phyloP scores from a whole-genome alignment of 202 grass and related monocot genomes.

The Zizania palustris region DNA sequence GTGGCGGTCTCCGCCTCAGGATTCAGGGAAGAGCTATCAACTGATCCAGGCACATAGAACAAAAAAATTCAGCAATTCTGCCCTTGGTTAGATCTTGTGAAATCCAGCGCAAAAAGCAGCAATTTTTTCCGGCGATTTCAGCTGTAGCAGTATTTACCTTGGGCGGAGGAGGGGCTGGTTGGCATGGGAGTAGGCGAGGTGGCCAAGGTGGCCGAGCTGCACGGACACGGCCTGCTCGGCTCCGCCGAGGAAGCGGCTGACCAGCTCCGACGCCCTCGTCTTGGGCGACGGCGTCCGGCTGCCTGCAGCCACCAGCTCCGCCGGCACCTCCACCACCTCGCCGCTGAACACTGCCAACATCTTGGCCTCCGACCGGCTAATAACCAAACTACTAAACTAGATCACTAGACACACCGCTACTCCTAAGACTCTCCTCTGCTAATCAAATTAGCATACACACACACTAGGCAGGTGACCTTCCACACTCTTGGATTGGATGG shows the following conservation, averaged over 20 bases:
- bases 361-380: not conserved
- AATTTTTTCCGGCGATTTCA: no score
- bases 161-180: conserved; percentile 77
- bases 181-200: conserved; percentile 79
- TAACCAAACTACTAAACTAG: not conserved
- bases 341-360: conserved; percentile 97
- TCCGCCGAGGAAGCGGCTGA: conserved; percentile 60
- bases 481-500: conserved; percentile 10
- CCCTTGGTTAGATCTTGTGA: not conserved
- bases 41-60: not conserved
- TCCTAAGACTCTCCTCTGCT: not conserved
- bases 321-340: conserved; percentile 79
- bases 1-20: conserved; percentile 1
- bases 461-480: conserved; percentile 12
- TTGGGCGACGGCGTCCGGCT: conserved; percentile 95
- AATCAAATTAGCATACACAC: not conserved
- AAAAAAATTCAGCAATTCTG: not conserved
- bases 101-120: not conserved
- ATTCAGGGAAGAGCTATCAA: no score
- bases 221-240: conserved; percentile 60
- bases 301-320: conserved; percentile 87
- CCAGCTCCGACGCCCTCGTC: conserved; percentile 71
- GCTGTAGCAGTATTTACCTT: conserved; percentile 43
- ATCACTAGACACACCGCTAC: not conserved
- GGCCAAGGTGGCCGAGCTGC: conserved; percentile 56